phyloP scores from a whole-genome alignment of 345 rosid genomes.

The Aquilaria sinensis region DNA sequence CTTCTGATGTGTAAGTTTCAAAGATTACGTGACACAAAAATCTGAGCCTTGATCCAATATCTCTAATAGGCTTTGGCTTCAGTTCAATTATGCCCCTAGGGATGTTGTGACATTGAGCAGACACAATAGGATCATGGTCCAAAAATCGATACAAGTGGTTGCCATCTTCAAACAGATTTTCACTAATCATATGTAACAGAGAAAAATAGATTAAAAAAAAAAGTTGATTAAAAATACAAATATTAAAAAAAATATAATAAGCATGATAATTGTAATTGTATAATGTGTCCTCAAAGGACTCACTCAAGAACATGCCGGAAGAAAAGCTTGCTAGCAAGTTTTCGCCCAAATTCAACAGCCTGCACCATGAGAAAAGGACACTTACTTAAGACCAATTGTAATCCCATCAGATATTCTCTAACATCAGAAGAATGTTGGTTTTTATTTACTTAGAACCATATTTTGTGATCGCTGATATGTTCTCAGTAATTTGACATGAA shows the following conservation, averaged over 20 bases:
- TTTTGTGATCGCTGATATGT: too few species aligned
- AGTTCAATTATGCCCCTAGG: constrained; percentile 72
- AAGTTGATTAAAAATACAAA: constrained; percentile 4
- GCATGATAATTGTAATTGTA: background rate
- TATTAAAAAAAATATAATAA: constrained; percentile 7
- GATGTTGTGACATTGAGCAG: constrained; percentile 75
- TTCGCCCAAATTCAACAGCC: constrained; percentile 81
- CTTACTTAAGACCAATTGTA: too few species aligned
- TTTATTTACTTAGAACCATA: too few species aligned
- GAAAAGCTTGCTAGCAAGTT: constrained; percentile 70
- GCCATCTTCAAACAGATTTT: constrained; percentile 82
- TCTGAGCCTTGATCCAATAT: constrained; percentile 67
- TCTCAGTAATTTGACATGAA: too few species aligned
- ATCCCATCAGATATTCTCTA: too few species aligned
- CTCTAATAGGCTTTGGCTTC: constrained; percentile 63
- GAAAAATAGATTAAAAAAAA: background rate
- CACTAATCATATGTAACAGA: constrained; percentile 38
- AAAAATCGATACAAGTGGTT: constrained; percentile 74
- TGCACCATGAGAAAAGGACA: constrained; percentile 17
- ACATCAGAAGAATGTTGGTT: too few species aligned
- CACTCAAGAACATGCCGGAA: constrained; percentile 69
- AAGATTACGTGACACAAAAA: constrained; percentile 52
- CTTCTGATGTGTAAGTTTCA: constrained; percentile 70
- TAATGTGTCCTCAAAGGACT: constrained; percentile 20
- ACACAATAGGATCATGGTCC: constrained; percentile 65